These are phyloP conservation scores for Claviceps capensis DNA, from an alignment of 2,329 filamentous ascomycete genomes.

Conservation along the genomic window DNA sequence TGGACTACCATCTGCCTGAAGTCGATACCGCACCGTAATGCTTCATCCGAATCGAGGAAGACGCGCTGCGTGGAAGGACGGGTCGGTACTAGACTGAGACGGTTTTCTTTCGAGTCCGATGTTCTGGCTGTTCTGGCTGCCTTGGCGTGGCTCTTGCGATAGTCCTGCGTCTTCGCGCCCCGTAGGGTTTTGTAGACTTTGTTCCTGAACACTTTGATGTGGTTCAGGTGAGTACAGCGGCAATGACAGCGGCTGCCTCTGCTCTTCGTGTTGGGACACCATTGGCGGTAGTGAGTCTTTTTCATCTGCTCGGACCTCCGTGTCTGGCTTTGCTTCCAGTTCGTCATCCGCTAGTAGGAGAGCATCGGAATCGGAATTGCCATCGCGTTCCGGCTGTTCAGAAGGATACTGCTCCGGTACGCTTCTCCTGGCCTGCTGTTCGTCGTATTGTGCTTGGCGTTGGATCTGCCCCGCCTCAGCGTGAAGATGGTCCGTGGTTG, in stretches of 20 bases:
- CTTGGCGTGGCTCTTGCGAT: neutral
- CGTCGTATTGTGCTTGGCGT: constrained; percentile 35
- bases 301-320: constrained; percentile 20
- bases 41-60: constrained; percentile 38
- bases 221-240: neutral
- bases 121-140: neutral
- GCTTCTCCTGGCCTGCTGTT: constrained; percentile 37
- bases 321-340: constrained; percentile 12
- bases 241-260: neutral
- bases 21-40: too few species aligned
- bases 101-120: neutral
- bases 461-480: constrained; percentile 38
- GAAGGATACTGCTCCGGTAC: constrained; percentile 37
- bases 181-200: neutral
- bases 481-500: constrained; percentile 37
- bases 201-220: neutral
- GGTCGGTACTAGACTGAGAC: neutral
- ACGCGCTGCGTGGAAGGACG: constrained; percentile 42
- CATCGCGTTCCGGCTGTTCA: constrained; percentile 29
- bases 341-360: constrained; percentile 3
- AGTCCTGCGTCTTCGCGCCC: neutral
- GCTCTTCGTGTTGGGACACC: constrained; percentile 6
- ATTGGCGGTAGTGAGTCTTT: neutral
- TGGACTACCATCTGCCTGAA: neutral
- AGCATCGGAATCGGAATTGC: neutral